These are phyloP conservation scores for Monosporascus sp. DNA, from an alignment of 2,329 filamentous ascomycete genomes.

Conservation along the genomic window DNA sequence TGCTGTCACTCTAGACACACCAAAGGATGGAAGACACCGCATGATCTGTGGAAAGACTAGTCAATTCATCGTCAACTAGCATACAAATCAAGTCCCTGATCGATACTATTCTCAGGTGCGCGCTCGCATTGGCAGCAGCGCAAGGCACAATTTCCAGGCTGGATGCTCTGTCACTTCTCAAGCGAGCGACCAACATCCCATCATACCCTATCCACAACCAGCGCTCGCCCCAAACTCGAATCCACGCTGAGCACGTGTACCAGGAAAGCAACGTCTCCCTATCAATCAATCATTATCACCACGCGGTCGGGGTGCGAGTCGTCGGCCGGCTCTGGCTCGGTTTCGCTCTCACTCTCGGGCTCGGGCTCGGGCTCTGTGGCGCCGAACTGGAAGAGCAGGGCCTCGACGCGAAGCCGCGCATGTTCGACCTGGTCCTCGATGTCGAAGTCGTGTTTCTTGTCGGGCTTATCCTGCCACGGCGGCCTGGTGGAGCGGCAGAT, in stretches of 20 bases:
- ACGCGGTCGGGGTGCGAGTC: no score
- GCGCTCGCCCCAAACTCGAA: no score
- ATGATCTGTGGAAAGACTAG: neutral
- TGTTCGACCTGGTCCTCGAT: conserved; percentile 3
- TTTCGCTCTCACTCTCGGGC: neutral
- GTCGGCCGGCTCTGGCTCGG: neutral
- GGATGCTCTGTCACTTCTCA: neutral
- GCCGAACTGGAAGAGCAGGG: conserved; percentile 10
- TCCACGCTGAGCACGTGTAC: no score
- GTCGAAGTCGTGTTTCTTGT: neutral
- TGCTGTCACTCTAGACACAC: no score
- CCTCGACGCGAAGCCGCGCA: conserved; percentile 4
- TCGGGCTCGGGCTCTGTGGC: neutral
- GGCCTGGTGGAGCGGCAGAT: conserved; percentile 7
- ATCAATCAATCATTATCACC: no score
- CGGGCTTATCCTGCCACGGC: neutral
- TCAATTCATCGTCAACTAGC: neutral
- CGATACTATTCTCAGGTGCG: no score
- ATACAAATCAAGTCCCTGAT: no score
- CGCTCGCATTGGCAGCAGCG: no score
- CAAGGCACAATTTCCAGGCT: neutral
- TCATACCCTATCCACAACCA: no score
- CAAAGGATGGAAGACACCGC: neutral
- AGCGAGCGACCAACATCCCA: no score
- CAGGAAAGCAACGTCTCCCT: no score